Evolutionary conservation across 345 rosid genomes (phyloP).

Genomic region (Arabidopsis suecica): DNA sequence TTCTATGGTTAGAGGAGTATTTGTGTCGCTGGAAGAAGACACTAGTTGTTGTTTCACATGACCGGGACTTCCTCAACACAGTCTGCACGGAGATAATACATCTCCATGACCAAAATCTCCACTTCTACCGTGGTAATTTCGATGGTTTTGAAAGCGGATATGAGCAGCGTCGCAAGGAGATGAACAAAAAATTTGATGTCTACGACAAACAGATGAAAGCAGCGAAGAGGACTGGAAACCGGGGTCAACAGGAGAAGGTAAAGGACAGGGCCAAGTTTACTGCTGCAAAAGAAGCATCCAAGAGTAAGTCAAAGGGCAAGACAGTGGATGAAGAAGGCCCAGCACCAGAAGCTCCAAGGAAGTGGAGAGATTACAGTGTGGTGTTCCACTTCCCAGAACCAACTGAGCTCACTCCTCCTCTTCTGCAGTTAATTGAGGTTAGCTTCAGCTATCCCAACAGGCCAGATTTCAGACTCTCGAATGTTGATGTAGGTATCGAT

Average conservation of each 20-base stretch:
- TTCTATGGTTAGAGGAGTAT: slow-evolving; percentile 95
- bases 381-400: slow-evolving; percentile 98
- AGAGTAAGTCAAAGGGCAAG: slow-evolving; percentile 77
- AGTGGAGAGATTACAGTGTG: slow-evolving; percentile 93
- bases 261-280: slow-evolving; percentile 77
- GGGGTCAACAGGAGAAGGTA: slow-evolving; percentile 87
- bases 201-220: slow-evolving; percentile 85
- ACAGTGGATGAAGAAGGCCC: slow-evolving; percentile 71
- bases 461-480: slow-evolving; percentile 72
- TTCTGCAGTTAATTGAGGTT: slow-evolving; percentile 86
- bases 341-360: slow-evolving; percentile 73
- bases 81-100: slow-evolving; percentile 92
- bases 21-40: slow-evolving; percentile 93
- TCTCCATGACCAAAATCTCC: slow-evolving; percentile 85
- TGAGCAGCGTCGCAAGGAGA: slow-evolving; percentile 89
- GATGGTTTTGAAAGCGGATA: slow-evolving; percentile 85
- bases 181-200: slow-evolving; percentile 79
- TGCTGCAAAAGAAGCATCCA: slow-evolving; percentile 81
- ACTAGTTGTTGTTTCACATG: slow-evolving; percentile 92
- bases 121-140: slow-evolving; percentile 84
- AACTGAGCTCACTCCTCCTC: slow-evolving; percentile 92
- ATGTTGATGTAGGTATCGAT: slow-evolving; percentile 96
- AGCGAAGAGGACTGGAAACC: slow-evolving; percentile 81
- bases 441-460: slow-evolving; percentile 89
- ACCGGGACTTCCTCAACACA: slow-evolving; percentile 90